These are phyloP conservation scores for Gaultheria prostrata DNA, from an alignment of 148 eudicot species.

Conservation along the genomic window DNA sequence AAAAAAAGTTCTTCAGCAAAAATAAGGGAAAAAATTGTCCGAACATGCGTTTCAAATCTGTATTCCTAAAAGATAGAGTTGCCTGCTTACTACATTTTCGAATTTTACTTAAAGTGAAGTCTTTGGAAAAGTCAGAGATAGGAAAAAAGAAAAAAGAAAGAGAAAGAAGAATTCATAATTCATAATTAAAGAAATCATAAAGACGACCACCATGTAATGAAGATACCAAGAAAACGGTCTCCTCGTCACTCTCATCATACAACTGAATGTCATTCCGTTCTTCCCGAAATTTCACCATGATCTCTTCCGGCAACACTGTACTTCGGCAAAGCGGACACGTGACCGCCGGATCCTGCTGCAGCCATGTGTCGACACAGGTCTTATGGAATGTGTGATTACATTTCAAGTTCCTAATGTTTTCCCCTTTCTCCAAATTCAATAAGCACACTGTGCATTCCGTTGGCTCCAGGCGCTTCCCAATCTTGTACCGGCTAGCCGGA, in stretches of 20 bases:
- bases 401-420: slow-evolving; percentile 29
- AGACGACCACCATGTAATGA: not conserved
- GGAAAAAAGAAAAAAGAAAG: no score
- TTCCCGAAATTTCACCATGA: not conserved
- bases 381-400: slow-evolving; percentile 22
- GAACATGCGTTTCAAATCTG: no score
- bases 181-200: no score
- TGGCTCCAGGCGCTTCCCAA: not conserved
- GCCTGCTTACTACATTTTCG: no score
- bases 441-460: slow-evolving; percentile 34
- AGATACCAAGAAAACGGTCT: not conserved
- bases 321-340: not conserved
- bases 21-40: no score
- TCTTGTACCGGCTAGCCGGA: slow-evolving; percentile 22
- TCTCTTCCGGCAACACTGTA: not conserved
- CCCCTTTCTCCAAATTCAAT: slow-evolving; percentile 30
- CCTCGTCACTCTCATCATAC: not conserved
- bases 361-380: not conserved
- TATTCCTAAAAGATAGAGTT: no score
- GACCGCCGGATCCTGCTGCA: not conserved
- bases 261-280: not conserved
- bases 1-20: no score
- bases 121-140: no score
- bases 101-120: no score
- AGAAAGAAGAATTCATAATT: no score